Evolutionary conservation across 352 stramenopile species (phyloP).

Genomic region (Globisporangium recalcitrans): DNA sequence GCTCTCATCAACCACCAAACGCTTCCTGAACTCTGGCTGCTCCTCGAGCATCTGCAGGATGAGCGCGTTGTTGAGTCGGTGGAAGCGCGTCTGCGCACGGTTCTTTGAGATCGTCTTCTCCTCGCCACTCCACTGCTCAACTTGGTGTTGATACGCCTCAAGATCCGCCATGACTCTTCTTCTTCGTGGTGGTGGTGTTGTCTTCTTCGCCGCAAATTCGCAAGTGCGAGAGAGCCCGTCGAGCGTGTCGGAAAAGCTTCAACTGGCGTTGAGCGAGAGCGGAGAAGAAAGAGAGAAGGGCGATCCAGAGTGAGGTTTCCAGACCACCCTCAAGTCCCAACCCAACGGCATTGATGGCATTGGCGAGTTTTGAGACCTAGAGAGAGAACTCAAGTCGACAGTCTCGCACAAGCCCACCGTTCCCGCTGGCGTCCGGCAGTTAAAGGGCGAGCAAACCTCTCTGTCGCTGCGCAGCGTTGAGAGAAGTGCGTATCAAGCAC

Average conservation of each 20-base stretch:
- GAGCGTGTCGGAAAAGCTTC: background rate
- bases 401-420: background rate
- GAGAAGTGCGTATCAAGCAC: no score
- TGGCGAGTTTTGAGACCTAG: background rate
- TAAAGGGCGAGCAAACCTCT: no score
- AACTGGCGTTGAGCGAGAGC: background rate
- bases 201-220: background rate
- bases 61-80: constrained; percentile 2
- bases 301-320: background rate
- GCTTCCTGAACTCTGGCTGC: background rate
- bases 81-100: constrained; percentile 5
- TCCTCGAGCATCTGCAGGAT: constrained; percentile 1
- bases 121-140: background rate
- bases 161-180: background rate
- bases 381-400: background rate
- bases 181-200: background rate
- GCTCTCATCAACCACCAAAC: background rate
- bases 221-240: background rate
- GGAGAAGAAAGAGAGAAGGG: background rate
- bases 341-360: background rate
- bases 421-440: background rate
- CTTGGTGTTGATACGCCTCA: background rate
- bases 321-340: background rate
- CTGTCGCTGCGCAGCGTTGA: no score
- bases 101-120: constrained; percentile 3